Conservation (phyloP, 148 eudicot species). For the Nepenthes gracilis region DNA sequence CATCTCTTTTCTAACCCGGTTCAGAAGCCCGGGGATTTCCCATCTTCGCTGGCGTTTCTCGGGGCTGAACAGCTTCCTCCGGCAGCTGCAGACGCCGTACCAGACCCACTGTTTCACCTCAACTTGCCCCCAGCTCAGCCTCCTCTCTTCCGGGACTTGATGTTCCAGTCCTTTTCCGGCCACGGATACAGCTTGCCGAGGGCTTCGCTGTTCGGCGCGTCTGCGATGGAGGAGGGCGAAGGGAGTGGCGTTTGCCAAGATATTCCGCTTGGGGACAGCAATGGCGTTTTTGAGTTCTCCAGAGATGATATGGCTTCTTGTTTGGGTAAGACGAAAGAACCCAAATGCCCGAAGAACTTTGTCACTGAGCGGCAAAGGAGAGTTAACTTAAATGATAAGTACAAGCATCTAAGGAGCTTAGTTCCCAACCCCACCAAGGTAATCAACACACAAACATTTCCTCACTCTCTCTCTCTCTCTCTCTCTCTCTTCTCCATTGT, state of each 20-base stretch:
- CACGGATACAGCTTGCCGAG: constrained; percentile 24
- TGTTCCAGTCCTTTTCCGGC: constrained; percentile 42
- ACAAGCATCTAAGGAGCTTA: constrained; percentile 30
- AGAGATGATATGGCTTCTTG: constrained; percentile 17
- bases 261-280: constrained; percentile 17
- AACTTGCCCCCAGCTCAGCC: constrained; percentile 52
- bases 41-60: background rate
- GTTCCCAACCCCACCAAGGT: constrained; percentile 82
- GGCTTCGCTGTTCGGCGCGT: constrained; percentile 28
- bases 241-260: constrained; percentile 24
- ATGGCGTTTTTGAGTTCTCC: constrained; percentile 44
- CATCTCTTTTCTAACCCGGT: no score
- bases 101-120: constrained; percentile 44
- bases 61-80: background rate
- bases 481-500: background rate
- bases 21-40: background rate
- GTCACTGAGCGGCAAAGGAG: constrained; percentile 80
- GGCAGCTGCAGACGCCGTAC: constrained; percentile 1
- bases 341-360: constrained; percentile 50
- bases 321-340: constrained; percentile 26
- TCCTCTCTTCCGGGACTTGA: constrained; percentile 35
- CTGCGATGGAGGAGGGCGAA: constrained; percentile 35
- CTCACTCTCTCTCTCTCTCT: background rate
- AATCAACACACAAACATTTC: background rate
- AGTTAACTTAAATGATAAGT: constrained; percentile 52